Evolutionary conservation across 2,329 filamentous ascomycete species (phyloP).

Genomic region (Coleophoma crateriformis): DNA sequence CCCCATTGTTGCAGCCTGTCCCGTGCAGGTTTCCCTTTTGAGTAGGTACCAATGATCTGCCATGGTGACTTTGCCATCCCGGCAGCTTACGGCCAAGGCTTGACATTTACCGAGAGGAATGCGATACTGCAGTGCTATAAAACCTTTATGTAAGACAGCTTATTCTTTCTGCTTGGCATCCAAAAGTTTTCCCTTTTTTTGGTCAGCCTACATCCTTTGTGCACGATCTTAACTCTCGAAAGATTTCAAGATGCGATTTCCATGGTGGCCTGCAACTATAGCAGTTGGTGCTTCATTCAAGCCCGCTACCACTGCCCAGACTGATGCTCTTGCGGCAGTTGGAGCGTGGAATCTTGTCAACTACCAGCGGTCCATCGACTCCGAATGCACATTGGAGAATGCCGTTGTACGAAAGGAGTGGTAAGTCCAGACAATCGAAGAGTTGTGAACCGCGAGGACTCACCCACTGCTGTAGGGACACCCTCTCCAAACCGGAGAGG

Average conservation of each 20-base stretch:
- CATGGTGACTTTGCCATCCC: no score
- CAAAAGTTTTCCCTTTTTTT: no score
- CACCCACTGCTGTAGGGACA: conserved; percentile 10
- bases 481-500: conserved; percentile 9
- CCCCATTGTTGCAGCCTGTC: no score
- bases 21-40: no score
- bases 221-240: not conserved
- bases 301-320: conserved; percentile 14
- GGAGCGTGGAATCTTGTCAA: conserved; percentile 27
- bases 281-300: conserved; percentile 5
- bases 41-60: no score
- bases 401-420: conserved; percentile 36
- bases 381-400: conserved; percentile 30
- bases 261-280: conserved; percentile 8
- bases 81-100: no score
- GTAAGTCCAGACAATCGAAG: conserved; percentile 17
- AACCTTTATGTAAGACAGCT: no score
- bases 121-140: no score
- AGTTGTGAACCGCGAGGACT: not conserved
- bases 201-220: not conserved
- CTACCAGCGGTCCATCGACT: conserved; percentile 9
- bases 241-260: conserved; percentile 9
- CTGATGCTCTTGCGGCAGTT: conserved; percentile 27
- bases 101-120: no score
- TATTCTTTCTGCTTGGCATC: no score